phyloP scores from a whole-genome alignment of 2,329 filamentous ascomycete genomes.

The Xylariaceae sp. region DNA sequence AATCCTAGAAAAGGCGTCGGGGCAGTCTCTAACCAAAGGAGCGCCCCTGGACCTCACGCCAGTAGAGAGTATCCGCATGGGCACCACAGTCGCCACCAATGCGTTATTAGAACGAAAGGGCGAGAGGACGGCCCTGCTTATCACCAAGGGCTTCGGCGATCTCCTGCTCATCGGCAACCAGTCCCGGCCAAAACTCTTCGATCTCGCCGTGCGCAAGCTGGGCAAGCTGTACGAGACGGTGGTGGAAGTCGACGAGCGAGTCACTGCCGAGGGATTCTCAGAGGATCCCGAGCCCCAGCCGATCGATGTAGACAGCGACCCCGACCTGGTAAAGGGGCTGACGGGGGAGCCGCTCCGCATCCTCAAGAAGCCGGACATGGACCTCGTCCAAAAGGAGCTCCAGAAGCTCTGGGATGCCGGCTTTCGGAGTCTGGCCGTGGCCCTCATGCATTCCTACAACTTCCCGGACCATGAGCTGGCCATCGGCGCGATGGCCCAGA shows the following conservation, averaged over 20 bases:
- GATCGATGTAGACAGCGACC: conserved; percentile 35
- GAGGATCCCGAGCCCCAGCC: conserved; percentile 48
- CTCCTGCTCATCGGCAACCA: conserved; percentile 66
- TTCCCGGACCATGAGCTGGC: conserved; percentile 57
- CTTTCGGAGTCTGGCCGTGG: conserved; percentile 48
- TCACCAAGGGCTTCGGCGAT: conserved; percentile 66
- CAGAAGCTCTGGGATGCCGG: conserved; percentile 51
- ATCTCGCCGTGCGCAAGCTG: conserved; percentile 59
- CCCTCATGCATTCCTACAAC: conserved; percentile 67
- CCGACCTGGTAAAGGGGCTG: conserved; percentile 39
- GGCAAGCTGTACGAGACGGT: conserved; percentile 61
- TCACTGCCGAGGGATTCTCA: conserved; percentile 61
- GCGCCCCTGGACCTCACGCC: conserved; percentile 5
- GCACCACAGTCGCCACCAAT: conserved; percentile 71
- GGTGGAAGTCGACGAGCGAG: conserved; percentile 63
- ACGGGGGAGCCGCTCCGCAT: conserved; percentile 63
- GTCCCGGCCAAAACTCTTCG: conserved; percentile 63
- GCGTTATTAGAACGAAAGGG: conserved; percentile 64
- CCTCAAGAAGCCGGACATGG: conserved; percentile 49
- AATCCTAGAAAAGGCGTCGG: conserved; percentile 53
- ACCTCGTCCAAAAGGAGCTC: conserved; percentile 46
- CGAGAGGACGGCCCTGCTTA: conserved; percentile 61
- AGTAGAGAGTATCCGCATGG: conserved; percentile 45
- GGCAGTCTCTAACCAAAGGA: conserved; percentile 41
- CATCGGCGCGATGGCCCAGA: conserved; percentile 52